Evolutionary conservation across 2,329 filamentous ascomycete species (phyloP).

Genomic region (Penicillium expansum): DNA sequence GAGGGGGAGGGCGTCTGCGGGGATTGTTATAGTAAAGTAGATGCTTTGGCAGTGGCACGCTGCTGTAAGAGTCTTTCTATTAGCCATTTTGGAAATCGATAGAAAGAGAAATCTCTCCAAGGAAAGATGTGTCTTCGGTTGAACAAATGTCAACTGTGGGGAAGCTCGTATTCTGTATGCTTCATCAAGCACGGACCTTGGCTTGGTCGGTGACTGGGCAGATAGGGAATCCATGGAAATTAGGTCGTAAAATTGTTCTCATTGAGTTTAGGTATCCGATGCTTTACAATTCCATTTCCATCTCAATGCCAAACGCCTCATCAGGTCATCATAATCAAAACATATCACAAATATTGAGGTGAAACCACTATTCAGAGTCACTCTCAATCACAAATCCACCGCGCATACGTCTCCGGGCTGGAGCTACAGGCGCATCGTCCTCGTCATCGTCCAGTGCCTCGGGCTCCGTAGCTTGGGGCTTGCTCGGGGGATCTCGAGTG

Average conservation of each 20-base stretch:
- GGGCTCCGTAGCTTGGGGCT: constrained; percentile 5
- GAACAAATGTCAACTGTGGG: not conserved
- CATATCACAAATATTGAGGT: not conserved
- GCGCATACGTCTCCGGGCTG: constrained; percentile 36
- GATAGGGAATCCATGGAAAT: not conserved
- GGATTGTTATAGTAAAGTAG: constrained; percentile 38
- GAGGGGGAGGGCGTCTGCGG: constrained; percentile 36
- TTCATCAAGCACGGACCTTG: not conserved
- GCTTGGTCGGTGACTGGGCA: not conserved
- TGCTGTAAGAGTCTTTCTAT: constrained; percentile 21
- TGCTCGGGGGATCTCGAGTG: constrained; percentile 25
- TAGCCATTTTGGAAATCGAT: constrained; percentile 4
- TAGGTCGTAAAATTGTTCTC: constrained; percentile 1
- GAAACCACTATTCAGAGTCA: constrained; percentile 39
- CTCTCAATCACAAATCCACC: constrained; percentile 45
- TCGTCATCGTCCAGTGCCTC: constrained; percentile 30
- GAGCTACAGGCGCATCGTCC: constrained; percentile 31
- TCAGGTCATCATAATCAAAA: constrained; percentile 23
- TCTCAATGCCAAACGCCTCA: constrained; percentile 25
- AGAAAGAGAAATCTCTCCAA: not conserved
- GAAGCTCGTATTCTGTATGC: not conserved
- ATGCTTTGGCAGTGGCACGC: constrained; percentile 25
- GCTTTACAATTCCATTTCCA: constrained; percentile 5
- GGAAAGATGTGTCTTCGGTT: no score
- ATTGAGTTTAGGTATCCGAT: constrained; percentile 7